Base-by-base conservation (phyloP, 2,329 filamentous ascomycete genomes). In the Aschersonia sp. region DNA sequence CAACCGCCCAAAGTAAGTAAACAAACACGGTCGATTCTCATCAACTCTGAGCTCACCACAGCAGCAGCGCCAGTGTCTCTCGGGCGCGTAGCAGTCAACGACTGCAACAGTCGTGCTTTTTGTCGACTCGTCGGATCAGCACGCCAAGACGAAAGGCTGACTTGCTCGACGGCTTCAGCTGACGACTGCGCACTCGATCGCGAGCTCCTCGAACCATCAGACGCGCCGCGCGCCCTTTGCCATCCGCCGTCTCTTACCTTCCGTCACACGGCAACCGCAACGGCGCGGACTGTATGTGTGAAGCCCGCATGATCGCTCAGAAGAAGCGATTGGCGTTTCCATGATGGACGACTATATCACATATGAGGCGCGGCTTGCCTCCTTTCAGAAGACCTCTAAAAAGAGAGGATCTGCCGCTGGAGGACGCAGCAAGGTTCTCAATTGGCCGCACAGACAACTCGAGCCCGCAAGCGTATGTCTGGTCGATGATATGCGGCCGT, bases 291-390 rank as follows among this genome's bases (percentile, higher is more conserved):
- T 29, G 22, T 31, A 9, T 30, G 2, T 7, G 6, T 31, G 22
- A 43, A 43, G 14, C 42, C 9, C 10, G 22, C 6, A 5, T 52
- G 54, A 53, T 52, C 49, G 39, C 45, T 32, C 48, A 48, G 43
- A 51, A 55, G 14, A 40, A 22, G 22, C 22, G 22, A 22, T 22
- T 22, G 22, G 22, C 22, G 22, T 22, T 22, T 2, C 22, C 22
- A 22, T 22, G 22, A 66, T 66, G 63, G 43, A 48, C 10, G 39
- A 49, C 48, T 80, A 71, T 60, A 70, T 76, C 55, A 84, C 83
- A 12, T 81, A 81, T 54, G 80, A 87, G 53, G 83, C 81, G 56
- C 86, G 92, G 44, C 67, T 95, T 37, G 81, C 80, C 32, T 90
- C 87, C 9, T 98, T 97, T 63, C 75, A 84, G 45, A 71, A 70